These are phyloP conservation scores for Lipomyces chichibuensis DNA, from an alignment of 805 yeast genomes.

Conservation along the genomic window DNA sequence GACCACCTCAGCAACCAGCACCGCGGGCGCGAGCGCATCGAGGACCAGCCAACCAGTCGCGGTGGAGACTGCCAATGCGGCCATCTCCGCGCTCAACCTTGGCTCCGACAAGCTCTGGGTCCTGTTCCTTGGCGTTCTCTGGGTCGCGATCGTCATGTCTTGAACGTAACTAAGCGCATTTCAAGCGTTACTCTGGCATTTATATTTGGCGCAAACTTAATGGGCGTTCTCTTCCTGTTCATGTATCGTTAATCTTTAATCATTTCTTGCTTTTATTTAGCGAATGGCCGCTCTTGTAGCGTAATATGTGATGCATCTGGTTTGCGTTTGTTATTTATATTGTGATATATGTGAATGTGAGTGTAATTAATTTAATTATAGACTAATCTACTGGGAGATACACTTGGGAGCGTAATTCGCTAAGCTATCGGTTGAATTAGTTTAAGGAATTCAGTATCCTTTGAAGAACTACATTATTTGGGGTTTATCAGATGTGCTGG, in stretches of 20 bases:
- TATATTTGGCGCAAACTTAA: no score
- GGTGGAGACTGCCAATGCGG: neutral
- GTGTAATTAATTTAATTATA: neutral
- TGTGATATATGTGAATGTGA: neutral
- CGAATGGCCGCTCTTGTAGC: neutral
- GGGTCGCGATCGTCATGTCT: neutral
- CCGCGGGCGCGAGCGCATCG: slow-evolving; percentile 4
- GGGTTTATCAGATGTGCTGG: no score
- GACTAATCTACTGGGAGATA: neutral
- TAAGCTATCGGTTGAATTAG: no score
- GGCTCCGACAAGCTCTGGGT: slow-evolving; percentile 1
- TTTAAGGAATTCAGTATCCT: no score
- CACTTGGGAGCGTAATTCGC: no score
- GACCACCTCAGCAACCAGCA: neutral
- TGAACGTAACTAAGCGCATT: neutral
- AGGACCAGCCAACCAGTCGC: neutral
- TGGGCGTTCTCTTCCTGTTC: neutral
- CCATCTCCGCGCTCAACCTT: neutral
- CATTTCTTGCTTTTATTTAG: no score
- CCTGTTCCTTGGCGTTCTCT: neutral
- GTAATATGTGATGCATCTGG: neutral
- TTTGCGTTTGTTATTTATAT: neutral
- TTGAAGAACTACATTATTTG: no score
- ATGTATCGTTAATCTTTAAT: neutral
- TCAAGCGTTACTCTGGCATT: no score